phyloP scores from a whole-genome alignment of 495 filamentous ascomycete genomes.

The Tuber magnatum region DNA sequence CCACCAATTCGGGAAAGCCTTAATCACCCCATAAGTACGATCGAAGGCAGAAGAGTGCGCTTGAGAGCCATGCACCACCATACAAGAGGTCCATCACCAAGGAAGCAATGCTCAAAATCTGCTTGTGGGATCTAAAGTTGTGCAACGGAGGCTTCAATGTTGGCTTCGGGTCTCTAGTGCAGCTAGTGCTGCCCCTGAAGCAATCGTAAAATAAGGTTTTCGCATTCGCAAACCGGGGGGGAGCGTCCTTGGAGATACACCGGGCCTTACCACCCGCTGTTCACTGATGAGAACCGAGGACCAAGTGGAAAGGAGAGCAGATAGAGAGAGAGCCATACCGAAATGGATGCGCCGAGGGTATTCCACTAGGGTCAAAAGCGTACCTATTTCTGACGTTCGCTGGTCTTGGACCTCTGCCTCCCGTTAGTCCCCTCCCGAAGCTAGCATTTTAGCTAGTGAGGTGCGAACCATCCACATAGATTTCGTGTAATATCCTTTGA shows the following conservation, averaged over 20 bases:
- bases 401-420: constrained; percentile 46
- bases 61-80: constrained; percentile 16
- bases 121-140: constrained; percentile 48
- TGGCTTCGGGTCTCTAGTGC: constrained; percentile 35
- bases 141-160: constrained; percentile 39
- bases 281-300: neutral
- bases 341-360: constrained; percentile 44
- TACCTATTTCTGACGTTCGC: constrained; percentile 42
- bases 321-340: constrained; percentile 26
- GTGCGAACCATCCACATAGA: constrained; percentile 45
- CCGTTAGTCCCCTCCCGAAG: neutral
- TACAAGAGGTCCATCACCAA: constrained; percentile 42
- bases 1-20: constrained; percentile 45
- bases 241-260: constrained; percentile 12
- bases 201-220: constrained; percentile 44
- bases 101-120: constrained; percentile 45
- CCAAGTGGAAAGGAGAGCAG: neutral
- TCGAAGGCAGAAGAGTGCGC: neutral
- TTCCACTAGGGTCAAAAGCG: constrained; percentile 42
- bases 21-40: neutral
- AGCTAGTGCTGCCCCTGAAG: constrained; percentile 29
- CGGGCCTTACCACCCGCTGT: constrained; percentile 23
- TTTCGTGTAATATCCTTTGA: constrained; percentile 42
- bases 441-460: neutral
- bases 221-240: constrained; percentile 45